Conservation (phyloP, 1,139 yeast species). For the Candida dubliniensis region DNA sequence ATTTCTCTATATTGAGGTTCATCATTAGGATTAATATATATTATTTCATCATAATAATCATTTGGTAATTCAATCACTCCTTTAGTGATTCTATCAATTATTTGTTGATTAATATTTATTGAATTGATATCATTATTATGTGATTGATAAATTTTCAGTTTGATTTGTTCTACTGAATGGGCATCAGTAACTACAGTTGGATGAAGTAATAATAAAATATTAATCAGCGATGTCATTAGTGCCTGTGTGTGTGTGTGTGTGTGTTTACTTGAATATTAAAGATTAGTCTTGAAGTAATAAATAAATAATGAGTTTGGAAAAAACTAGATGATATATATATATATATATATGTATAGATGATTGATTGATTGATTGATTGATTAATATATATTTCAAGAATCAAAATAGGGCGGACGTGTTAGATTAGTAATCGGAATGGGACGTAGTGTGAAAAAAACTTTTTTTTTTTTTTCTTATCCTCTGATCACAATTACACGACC, state of each 20-base stretch:
- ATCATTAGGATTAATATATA: constrained; percentile 59
- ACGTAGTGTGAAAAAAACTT: not conserved
- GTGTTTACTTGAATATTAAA: not conserved
- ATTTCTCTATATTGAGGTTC: constrained; percentile 30
- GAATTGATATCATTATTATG: constrained; percentile 21
- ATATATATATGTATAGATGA: not conserved
- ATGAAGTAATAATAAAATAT: constrained; percentile 52
- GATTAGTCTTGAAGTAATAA: not conserved
- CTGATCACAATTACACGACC: not conserved
- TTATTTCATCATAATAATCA: constrained; percentile 48
- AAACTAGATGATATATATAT: too few relatives aligned
- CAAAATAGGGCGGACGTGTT: not conserved
- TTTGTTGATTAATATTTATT: constrained; percentile 46
- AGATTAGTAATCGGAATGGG: not conserved
- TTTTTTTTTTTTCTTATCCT: not conserved
- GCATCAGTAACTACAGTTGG: constrained; percentile 73
- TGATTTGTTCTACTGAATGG: constrained; percentile 40
- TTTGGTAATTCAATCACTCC: constrained; percentile 50
- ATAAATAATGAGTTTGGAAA: not conserved
- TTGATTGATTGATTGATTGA: too few relatives aligned
- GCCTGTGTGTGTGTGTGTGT: not conserved
- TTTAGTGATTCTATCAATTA: constrained; percentile 68
- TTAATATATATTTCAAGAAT: too few relatives aligned
- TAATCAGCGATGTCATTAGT: constrained; percentile 3
- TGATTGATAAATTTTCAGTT: constrained; percentile 19